phyloP scores from a whole-genome alignment of 140 eudicot species.

The Oenanthe javanica region DNA sequence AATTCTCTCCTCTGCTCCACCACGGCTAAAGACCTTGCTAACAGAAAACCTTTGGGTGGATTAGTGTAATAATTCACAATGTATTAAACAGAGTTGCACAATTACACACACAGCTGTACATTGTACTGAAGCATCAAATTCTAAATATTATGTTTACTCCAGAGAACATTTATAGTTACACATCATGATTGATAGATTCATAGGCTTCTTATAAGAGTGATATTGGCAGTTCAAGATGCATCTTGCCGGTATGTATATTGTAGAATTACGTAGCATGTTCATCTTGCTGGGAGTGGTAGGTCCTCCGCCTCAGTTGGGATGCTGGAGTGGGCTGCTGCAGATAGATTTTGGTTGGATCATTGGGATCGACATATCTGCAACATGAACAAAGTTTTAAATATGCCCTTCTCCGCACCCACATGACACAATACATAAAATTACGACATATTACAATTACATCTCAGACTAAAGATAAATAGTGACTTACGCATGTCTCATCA shows the following conservation, averaged over 20 bases:
- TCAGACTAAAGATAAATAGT: neutral
- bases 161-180: neutral
- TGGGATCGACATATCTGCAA: slow-evolving; percentile 91
- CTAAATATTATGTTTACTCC: neutral
- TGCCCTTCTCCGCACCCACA: neutral
- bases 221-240: neutral
- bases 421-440: neutral
- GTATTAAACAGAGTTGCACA: neutral
- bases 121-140: neutral
- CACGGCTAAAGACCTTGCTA: no score
- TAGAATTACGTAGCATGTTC: slow-evolving; percentile 22
- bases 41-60: neutral
- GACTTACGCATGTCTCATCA: slow-evolving; percentile 98
- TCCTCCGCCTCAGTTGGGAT: slow-evolving; percentile 74
- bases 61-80: neutral
- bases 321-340: slow-evolving; percentile 90
- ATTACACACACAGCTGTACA: neutral
- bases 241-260: neutral
- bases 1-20: no score
- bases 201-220: neutral
- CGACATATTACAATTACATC: neutral
- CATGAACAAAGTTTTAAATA: neutral
- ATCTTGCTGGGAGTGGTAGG: slow-evolving; percentile 54
- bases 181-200: neutral
- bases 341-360: slow-evolving; percentile 85